These are phyloP conservation scores for Aspergillus panamensis DNA, from an alignment of 495 filamentous ascomycete species.

Conservation along the genomic window DNA sequence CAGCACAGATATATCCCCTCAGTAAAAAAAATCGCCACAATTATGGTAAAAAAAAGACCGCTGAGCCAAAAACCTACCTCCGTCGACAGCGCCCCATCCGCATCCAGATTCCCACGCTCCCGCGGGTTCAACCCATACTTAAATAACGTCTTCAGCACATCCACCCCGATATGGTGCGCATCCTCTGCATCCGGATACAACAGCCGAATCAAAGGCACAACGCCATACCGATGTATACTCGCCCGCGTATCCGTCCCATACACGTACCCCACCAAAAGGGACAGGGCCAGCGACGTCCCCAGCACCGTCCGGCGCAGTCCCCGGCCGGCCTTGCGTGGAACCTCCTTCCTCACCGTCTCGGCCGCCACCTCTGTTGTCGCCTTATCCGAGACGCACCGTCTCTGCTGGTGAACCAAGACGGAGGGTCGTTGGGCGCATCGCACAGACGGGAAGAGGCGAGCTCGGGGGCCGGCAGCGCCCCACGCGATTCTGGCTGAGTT, in stretches of 20 bases:
- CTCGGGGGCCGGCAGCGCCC: constrained; percentile 26
- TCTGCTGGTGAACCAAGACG: constrained; percentile 4
- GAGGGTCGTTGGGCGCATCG: constrained; percentile 28
- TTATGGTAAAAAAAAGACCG: neutral
- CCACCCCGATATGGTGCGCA: constrained; percentile 76
- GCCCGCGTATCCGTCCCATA: constrained; percentile 91
- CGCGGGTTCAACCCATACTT: constrained; percentile 62
- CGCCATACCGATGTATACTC: constrained; percentile 74
- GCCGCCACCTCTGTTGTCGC: constrained; percentile 16
- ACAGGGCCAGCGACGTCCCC: constrained; percentile 52
- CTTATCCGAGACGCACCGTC: constrained; percentile 34
- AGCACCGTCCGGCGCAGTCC: constrained; percentile 47
- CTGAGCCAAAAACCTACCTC: constrained; percentile 35
- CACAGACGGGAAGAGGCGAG: constrained; percentile 28
- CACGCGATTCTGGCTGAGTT: constrained; percentile 28
- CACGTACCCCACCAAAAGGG: constrained; percentile 56
- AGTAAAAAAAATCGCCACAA: neutral
- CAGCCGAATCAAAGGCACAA: constrained; percentile 67
- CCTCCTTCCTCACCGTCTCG: constrained; percentile 33
- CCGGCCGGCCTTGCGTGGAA: constrained; percentile 35
- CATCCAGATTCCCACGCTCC: constrained; percentile 61
- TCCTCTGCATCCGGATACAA: constrained; percentile 84
- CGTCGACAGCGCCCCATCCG: constrained; percentile 48
- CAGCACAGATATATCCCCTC: neutral
- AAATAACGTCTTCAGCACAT: constrained; percentile 54